phyloP scores from a whole-genome alignment of 2,329 filamentous ascomycete species.

The Plectosphaerella cucumerina region DNA sequence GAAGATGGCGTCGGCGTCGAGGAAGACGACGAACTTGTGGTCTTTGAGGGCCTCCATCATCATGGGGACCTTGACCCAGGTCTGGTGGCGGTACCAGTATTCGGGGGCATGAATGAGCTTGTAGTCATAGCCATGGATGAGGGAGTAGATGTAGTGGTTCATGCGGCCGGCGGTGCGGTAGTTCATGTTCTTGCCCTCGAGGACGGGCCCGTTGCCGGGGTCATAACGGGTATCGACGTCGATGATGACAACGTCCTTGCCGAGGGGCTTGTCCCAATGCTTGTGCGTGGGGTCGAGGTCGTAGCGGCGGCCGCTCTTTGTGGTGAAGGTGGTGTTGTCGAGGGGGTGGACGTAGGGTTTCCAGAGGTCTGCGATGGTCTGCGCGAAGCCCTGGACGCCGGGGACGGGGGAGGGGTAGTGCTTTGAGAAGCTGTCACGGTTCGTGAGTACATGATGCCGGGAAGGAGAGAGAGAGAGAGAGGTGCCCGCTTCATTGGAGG shows the following conservation, averaged over 20 bases:
- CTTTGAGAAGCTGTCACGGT: too few relatives aligned
- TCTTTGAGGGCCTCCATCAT: constrained; percentile 30
- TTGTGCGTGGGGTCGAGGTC: neutral
- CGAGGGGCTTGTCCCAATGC: constrained; percentile 6
- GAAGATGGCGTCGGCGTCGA: constrained; percentile 40
- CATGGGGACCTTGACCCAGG: constrained; percentile 39
- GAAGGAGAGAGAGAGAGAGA: too few relatives aligned
- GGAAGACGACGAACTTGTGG: constrained; percentile 37
- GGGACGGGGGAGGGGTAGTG: neutral
- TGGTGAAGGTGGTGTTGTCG: neutral
- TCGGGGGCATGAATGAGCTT: constrained; percentile 38
- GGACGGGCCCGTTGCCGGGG: neutral
- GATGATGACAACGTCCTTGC: constrained; percentile 5
- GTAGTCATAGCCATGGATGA: constrained; percentile 45
- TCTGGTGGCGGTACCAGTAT: constrained; percentile 35
- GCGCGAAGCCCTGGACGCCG: neutral
- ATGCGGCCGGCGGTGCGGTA: constrained; percentile 19
- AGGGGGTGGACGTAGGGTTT: neutral
- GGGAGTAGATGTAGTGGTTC: constrained; percentile 34
- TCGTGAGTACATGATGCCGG: too few relatives aligned
- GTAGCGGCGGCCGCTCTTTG: neutral
- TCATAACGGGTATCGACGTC: constrained; percentile 7
- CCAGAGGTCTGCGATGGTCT: neutral
- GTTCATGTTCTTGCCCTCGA: constrained; percentile 5
- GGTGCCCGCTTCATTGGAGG: too few relatives aligned